Percentiles rank a stretch among this genome's conserved stretches.
phyloP scores from a whole-genome alignment of 345 rosid species.

The Aquilaria malaccensis region DNA sequence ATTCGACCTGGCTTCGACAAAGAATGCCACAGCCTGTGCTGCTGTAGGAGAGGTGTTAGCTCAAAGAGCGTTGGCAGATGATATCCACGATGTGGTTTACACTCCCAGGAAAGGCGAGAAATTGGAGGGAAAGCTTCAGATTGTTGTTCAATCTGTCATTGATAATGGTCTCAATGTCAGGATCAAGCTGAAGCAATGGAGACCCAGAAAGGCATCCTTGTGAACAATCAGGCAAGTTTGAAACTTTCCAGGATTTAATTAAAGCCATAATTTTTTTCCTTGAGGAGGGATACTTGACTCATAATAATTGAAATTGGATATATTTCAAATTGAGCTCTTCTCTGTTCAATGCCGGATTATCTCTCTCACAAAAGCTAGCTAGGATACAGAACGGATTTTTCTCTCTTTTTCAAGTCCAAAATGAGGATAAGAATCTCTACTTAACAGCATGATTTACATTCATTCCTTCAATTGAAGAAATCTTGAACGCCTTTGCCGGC shows the following conservation, averaged over 20 bases:
- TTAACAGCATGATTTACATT: background rate
- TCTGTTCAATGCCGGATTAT: too few species aligned
- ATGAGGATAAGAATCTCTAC: background rate
- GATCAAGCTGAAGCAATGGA: constrained; percentile 77
- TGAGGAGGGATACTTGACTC: too few species aligned
- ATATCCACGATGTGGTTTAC: constrained; percentile 60
- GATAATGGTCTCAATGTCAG: constrained; percentile 67
- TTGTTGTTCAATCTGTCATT: constrained; percentile 69
- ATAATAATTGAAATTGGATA: too few species aligned
- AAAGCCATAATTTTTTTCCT: too few species aligned
- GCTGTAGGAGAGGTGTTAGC: constrained; percentile 73
- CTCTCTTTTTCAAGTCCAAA: too few species aligned
- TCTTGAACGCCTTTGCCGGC: constrained; percentile 86
- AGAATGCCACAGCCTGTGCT: constrained; percentile 59
- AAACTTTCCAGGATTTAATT: too few species aligned
- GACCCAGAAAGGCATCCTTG: constrained; percentile 21
- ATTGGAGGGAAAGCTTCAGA: constrained; percentile 70
- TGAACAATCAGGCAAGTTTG: background rate
- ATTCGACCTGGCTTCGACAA: constrained; percentile 66
- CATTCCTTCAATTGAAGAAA: constrained; percentile 42
- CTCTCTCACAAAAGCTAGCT: too few species aligned
- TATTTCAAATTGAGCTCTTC: too few species aligned
- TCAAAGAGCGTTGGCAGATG: constrained; percentile 72
- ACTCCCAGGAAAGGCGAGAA: constrained; percentile 81
- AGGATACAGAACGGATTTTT: too few species aligned